Conservation (phyloP, 306 rosid species). For the Vigna mungo region DNA sequence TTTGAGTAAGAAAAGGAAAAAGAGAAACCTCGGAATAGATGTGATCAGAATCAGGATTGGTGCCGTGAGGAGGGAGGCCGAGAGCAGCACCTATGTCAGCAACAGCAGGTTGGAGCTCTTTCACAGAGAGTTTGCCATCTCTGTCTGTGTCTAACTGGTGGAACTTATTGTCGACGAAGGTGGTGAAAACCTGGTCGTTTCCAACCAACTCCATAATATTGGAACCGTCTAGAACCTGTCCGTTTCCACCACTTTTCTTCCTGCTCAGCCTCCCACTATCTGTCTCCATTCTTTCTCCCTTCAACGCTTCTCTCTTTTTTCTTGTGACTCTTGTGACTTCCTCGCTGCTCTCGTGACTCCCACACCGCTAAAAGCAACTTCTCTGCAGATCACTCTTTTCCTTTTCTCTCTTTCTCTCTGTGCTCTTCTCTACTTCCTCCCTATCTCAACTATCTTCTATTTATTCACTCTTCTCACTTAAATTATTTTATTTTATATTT, state of each 20-base stretch:
- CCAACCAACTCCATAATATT: slow-evolving; percentile 95
- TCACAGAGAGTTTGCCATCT: slow-evolving; percentile 87
- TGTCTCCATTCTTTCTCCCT: slow-evolving; percentile 47
- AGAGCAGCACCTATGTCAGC: slow-evolving; percentile 96
- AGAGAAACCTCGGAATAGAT: slow-evolving; percentile 78
- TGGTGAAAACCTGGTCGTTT: slow-evolving; percentile 69
- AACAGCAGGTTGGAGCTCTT: slow-evolving; percentile 94
- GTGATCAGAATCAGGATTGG: slow-evolving; percentile 76
- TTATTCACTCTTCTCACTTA: background rate
- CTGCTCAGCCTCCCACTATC: slow-evolving; percentile 10
- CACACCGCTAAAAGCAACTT: slow-evolving; percentile 47
- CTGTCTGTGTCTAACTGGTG: slow-evolving; percentile 72
- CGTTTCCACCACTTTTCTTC: slow-evolving; percentile 52
- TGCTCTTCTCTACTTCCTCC: background rate
- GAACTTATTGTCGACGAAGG: slow-evolving; percentile 86
- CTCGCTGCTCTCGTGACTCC: slow-evolving; percentile 59
- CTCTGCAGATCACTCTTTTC: background rate
- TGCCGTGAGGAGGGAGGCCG: slow-evolving; percentile 85
- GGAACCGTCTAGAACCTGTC: slow-evolving; percentile 90
- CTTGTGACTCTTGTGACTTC: slow-evolving; percentile 63
- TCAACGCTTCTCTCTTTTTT: slow-evolving; percentile 45
- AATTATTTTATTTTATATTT: background rate
- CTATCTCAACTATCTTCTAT: background rate
- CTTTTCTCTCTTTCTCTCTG: background rate
- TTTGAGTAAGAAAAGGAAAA: background rate